Evolutionary conservation across 345 rosid genomes (phyloP).

Genomic region (Brassica carinata): DNA sequence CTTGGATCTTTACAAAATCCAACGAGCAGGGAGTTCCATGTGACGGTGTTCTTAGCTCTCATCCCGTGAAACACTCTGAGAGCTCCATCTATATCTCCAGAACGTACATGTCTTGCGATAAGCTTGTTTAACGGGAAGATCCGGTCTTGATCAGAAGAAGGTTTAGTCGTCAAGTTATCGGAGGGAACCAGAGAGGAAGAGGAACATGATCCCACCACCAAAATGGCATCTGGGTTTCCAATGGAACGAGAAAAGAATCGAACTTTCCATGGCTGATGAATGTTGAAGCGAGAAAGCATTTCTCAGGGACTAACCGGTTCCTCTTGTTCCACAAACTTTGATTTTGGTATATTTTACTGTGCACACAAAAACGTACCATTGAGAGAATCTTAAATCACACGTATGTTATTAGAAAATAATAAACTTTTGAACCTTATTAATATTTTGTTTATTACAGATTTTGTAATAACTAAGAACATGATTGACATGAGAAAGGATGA

Average conservation of each 20-base stretch:
- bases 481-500: neutral
- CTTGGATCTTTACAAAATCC: constrained; percentile 49
- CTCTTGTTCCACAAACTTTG: neutral
- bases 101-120: constrained; percentile 52
- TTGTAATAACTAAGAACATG: neutral
- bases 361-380: neutral
- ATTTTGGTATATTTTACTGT: neutral
- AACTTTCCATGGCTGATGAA: constrained; percentile 23
- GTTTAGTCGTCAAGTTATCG: constrained; percentile 9
- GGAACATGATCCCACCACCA: constrained; percentile 20
- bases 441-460: neutral
- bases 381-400: neutral
- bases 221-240: constrained; percentile 34
- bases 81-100: constrained; percentile 69
- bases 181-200: constrained; percentile 28
- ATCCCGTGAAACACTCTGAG: constrained; percentile 55
- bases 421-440: neutral
- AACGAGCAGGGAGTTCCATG: constrained; percentile 76
- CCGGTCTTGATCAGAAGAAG: constrained; percentile 26
- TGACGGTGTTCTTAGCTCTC: constrained; percentile 56
- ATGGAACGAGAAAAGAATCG: constrained; percentile 23
- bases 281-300: constrained; percentile 23
- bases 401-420: neutral
- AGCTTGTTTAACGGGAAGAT: constrained; percentile 55
- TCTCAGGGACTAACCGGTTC: constrained; percentile 4